Base-by-base conservation (phyloP, 192 early-diverging fungal genomes). In the Martensiomyces pterosporus region DNA sequence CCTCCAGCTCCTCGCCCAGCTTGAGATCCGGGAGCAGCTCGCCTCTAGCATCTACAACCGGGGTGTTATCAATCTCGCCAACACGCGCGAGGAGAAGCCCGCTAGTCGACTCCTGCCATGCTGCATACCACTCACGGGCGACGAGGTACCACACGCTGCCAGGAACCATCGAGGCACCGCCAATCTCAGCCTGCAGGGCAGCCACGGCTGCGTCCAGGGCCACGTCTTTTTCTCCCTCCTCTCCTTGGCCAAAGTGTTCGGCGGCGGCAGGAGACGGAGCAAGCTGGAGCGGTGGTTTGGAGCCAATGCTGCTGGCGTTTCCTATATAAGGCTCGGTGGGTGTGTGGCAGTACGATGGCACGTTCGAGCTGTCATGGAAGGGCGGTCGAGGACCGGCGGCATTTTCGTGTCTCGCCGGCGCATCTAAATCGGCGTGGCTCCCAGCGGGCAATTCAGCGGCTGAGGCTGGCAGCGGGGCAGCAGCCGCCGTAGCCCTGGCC, bases 71-170 rank as follows among this genome's bases (percentile, higher is more conserved):
- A n/a, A 82, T 74, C 0, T 61, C 56, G 0, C 76, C 76, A 36
- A 79, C 71, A 17, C 34, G 26, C 2, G 56, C 43, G 8, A 33
- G 48, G 0, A 47, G 51, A 2, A 57, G 67, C 12, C 56, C 47
- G 23, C 59, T 66, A 5, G 35, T 41, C 46, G 60, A 67, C 25
- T 77, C 62, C 44, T 79, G 49, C 61, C 81, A 80, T 4, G 39
- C 27, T 15, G 49, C 40, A 18, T 45, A 73, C 81, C 82, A 79
- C 17, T 43, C 34, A 39, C 54, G 49, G 24, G 34, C 58, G 7
- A 84, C 47, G 21, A 84, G 38, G 21, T 78, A 80, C 79, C 79
- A 82, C 1, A 49, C 39, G 21, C 67, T 65, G 14, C 59, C 74
- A 4, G 55, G 53, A 22, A 19, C 49, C 56, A 78, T 55, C 9